These are phyloP conservation scores for Ceratobasidium sp. DNA, from an alignment of 1,284 basidiomycete species.

Conservation along the genomic window DNA sequence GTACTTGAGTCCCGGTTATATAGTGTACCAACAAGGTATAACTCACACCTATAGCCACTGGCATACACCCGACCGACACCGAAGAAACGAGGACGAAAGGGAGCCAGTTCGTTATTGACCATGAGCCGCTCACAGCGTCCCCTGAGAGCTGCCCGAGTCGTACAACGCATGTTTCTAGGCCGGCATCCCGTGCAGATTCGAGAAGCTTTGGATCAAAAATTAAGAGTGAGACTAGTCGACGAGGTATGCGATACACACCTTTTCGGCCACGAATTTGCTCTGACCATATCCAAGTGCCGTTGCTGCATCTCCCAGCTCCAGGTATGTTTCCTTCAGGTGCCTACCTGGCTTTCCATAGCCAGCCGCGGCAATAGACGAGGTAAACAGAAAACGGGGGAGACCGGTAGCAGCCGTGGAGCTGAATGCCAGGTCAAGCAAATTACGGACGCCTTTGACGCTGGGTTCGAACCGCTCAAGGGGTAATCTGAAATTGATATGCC, in stretches of 20 bases:
- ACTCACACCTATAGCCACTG: conserved; percentile 17
- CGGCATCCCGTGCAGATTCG: not conserved
- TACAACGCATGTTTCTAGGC: conserved; percentile 35
- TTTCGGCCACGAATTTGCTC: conserved; percentile 24
- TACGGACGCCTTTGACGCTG: conserved; percentile 36
- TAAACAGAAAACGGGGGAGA: conserved; percentile 4
- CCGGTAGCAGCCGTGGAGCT: conserved; percentile 3
- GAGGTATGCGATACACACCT: not conserved
- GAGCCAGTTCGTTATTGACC: conserved; percentile 43
- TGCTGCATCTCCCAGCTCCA: not conserved
- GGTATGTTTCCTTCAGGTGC: not conserved
- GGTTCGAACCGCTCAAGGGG: conserved; percentile 45
- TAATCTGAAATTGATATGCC: conserved; percentile 47
- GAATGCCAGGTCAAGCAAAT: conserved; percentile 45
- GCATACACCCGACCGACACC: not conserved
- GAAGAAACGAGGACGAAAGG: conserved; percentile 35
- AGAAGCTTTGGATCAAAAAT: not conserved
- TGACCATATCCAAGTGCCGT: conserved; percentile 7
- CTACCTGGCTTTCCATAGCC: not conserved
- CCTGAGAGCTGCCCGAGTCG: conserved; percentile 46
- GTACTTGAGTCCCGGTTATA: not conserved
- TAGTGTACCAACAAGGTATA: not conserved
- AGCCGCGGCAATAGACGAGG: conserved; percentile 9
- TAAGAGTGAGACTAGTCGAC: no score
- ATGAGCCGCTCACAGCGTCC: conserved; percentile 40